Percentiles rank a stretch among this genome's conserved stretches.
phyloP scores from a whole-genome alignment of 345 rosid species.

The Melaleuca quinquenervia region DNA sequence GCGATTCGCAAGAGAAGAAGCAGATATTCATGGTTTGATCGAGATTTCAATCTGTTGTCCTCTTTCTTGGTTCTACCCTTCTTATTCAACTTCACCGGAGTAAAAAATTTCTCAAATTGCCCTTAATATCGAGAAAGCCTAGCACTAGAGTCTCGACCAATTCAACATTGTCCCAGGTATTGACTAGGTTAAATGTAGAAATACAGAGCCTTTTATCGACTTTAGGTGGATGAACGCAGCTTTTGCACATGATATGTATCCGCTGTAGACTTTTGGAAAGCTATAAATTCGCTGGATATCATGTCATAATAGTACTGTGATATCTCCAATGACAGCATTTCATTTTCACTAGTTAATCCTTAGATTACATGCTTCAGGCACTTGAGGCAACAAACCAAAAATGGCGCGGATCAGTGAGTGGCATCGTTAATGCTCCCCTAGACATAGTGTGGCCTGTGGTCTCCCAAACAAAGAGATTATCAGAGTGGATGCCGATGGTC shows the following conservation, averaged over 20 bases:
- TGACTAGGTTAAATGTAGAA: background rate
- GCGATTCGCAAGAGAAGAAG: background rate
- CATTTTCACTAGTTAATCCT: background rate
- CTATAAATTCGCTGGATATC: background rate
- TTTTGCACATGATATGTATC: background rate
- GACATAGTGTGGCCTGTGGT: slow-evolving; percentile 33
- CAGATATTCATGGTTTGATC: background rate
- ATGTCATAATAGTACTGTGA: background rate
- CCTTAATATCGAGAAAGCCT: background rate
- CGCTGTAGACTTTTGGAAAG: background rate
- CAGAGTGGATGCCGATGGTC: slow-evolving; percentile 55
- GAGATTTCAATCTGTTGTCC: background rate
- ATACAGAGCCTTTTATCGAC: background rate
- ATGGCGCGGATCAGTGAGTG: slow-evolving; percentile 34
- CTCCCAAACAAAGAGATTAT: slow-evolving; percentile 26
- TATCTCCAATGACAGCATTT: background rate
- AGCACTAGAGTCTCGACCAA: background rate
- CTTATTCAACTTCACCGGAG: background rate
- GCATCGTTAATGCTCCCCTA: slow-evolving; percentile 33
- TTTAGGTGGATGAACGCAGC: background rate
- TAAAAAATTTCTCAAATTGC: background rate
- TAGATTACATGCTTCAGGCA: slow-evolving; percentile 7
- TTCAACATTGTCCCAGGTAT: background rate
- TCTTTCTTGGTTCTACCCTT: background rate
- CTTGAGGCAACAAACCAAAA: slow-evolving; percentile 10